Evolutionary conservation across 257 asterid genomes (phyloP), one percentile per base, ranked within the genome.

Genomic region (Capsicum baccatum): DNA sequence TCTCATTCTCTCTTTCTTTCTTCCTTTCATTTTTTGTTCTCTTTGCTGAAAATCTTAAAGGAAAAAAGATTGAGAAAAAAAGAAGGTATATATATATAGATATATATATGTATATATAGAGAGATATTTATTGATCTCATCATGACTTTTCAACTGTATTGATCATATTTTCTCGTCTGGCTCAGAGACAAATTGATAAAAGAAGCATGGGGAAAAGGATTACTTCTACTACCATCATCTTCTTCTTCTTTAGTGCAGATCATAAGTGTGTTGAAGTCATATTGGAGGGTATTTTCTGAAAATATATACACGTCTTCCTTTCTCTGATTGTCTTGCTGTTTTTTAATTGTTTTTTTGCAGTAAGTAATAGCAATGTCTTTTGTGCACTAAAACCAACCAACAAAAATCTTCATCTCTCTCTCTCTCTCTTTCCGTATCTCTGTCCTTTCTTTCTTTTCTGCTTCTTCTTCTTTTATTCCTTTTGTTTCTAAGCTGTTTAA

Each of bases 401-500:
- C 33, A 21, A 26, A 74, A 10, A 73, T 50, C 48, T 67, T 48
- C 14, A 5, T 26, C 5, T 39, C 15, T n/a, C 57, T 71, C 37
- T 71, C 58, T 66, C 48, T 33, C 52, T 69, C 52, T 69, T 48
- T 35, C 47, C 44, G 50, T 19, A 74, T 74, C 80, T 48, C 80
- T 74, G 80, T 74, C 59, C 60, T 74, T 70, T 44, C 5, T 48
- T 73, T 16, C 11, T n/a, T 59, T 37, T 74, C 3, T 19, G 50
- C 17, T 62, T 81, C 33, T 81, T 81, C 3, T 82, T 82, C 15
- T 52, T 64, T 76, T 47, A 74, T 70, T n/a, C 69, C 56, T 35
- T 35, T 48, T 42, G 83, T 81, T 58, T 83, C 86, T 64, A 87
- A 83, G 57, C 71, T 63, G 79, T 84, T 89, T 67, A 48, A 60